Conservation (phyloP, 2,329 filamentous ascomycete species). For the Fusarium marasasianum region DNA sequence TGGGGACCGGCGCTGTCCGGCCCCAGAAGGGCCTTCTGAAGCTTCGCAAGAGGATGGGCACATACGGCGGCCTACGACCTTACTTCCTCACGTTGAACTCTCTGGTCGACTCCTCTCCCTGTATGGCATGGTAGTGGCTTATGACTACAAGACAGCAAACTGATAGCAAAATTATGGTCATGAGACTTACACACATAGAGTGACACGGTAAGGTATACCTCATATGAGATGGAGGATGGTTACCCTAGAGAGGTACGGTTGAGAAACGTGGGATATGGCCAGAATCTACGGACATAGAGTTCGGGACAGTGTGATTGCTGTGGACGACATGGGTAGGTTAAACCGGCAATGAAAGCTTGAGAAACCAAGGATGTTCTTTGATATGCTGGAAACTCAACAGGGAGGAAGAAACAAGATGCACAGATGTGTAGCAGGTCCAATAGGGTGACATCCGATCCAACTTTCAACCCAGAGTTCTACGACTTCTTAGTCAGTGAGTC, state of each 20-base stretch:
- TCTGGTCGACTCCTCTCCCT: constrained; percentile 79
- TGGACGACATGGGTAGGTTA: not conserved
- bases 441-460: not conserved
- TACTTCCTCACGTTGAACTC: constrained; percentile 94
- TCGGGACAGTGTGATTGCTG: not conserved
- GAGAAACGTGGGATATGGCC: not conserved
- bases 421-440: not conserved
- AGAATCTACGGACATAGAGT: not conserved
- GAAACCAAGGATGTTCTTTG: not conserved
- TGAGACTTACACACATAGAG: not conserved
- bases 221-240: not conserved
- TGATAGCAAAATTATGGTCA: not conserved
- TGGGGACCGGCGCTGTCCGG: constrained; percentile 87
- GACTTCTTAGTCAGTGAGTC: not conserved
- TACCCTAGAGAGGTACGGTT: not conserved
- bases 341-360: not conserved
- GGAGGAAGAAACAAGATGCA: not conserved
- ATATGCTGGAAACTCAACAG: not conserved
- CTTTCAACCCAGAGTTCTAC: not conserved
- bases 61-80: constrained; percentile 94
- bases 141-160: not conserved
- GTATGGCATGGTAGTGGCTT: constrained; percentile 51
- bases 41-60: constrained; percentile 91
- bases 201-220: not conserved
- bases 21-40: constrained; percentile 92